Evolutionary conservation across 495 filamentous ascomycete species (phyloP), one percentile per base, ranked within the genome.

Genomic region (Venustampulla echinocandica): DNA sequence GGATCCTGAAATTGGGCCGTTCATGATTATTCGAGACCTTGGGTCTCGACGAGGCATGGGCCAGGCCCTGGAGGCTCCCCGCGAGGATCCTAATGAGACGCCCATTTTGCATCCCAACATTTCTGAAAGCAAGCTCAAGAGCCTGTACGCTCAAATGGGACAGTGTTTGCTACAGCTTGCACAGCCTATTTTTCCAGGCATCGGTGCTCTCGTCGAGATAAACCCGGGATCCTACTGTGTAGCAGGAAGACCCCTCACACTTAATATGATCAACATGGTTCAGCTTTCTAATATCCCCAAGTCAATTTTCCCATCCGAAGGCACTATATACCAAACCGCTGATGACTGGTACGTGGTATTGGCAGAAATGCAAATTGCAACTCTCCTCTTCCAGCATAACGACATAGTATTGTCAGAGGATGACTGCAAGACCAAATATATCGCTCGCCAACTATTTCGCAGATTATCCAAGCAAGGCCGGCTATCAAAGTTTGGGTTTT

Each of bases 11-110:
- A 51, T 72, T 33, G 61, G 67, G 9, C 68, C 70, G 1, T 75
- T 70, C 53, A 67, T 74, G 25, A 67, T 74, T 28, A 69, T 71
- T 59, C 63, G 70, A 10, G 68, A 68, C 48, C 55, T 71, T 17
- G 52, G 64, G 4, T 55, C 69, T 46, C 21, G 57, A 2, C 42
- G 37, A 15, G 59, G 37, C 5, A 59, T 72, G 43, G 53, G 49
- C 13, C 43, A 58, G 5, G 53, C 54, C 3, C 58, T 72, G 0
- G 47, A 52, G 0, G 63, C 54, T 1, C 64, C 62, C 4, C 50
- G 36, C 18, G n/a, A n/a, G n/a, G 27, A 49, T 0, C 41, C 30
- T 17, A 41, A 50, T 10, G 45, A 60, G 1, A 20, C 40, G 25
- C 52, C 43, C 13, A 50, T 61, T 24, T 40, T 73, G 15, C 49